Percentiles rank a stretch among this genome's conserved stretches.
Conservation (phyloP, 2,329 filamentous ascomycete species). For the Trichoderma atrobrunneum region DNA sequence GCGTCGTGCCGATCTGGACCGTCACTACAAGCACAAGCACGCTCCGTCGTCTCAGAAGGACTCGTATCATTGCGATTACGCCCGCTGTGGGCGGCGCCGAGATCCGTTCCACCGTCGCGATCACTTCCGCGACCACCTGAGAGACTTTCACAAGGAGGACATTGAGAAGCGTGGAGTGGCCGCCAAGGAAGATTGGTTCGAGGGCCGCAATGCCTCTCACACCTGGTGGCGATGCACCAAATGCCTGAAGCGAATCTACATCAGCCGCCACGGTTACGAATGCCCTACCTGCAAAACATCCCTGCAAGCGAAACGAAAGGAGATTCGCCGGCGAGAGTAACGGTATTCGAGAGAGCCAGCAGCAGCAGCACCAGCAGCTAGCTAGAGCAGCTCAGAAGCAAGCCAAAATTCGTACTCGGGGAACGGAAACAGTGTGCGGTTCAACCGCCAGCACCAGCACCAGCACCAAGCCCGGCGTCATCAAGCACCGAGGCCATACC, state of each 20-base stretch:
- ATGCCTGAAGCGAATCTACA: conserved; percentile 47
- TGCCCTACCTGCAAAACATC: conserved; percentile 47
- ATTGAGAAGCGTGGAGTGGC: conserved; percentile 45
- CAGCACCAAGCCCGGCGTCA: neutral
- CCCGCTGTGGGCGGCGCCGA: conserved; percentile 43
- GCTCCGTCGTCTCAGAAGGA: conserved; percentile 40
- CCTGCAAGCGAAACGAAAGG: conserved; percentile 45
- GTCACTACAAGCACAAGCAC: conserved; percentile 52
- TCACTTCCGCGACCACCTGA: conserved; percentile 56
- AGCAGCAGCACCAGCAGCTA: too few species aligned
- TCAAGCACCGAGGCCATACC: neutral
- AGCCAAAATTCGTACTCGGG: neutral
- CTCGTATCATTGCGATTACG: conserved; percentile 51
- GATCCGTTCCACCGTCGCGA: conserved; percentile 53
- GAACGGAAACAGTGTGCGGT: neutral
- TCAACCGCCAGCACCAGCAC: neutral
- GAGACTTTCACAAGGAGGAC: conserved; percentile 55
- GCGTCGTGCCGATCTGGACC: conserved; percentile 53
- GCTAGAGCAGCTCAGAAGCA: neutral
- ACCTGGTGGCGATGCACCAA: conserved; percentile 55
- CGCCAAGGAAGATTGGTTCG: conserved; percentile 38
- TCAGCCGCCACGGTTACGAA: conserved; percentile 41
- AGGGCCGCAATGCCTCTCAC: conserved; percentile 37
- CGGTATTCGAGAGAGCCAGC: neutral
- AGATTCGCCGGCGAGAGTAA: conserved; percentile 30